Conservation (phyloP, 2,329 filamentous ascomycete species). For the Beauveria asiatica region DNA sequence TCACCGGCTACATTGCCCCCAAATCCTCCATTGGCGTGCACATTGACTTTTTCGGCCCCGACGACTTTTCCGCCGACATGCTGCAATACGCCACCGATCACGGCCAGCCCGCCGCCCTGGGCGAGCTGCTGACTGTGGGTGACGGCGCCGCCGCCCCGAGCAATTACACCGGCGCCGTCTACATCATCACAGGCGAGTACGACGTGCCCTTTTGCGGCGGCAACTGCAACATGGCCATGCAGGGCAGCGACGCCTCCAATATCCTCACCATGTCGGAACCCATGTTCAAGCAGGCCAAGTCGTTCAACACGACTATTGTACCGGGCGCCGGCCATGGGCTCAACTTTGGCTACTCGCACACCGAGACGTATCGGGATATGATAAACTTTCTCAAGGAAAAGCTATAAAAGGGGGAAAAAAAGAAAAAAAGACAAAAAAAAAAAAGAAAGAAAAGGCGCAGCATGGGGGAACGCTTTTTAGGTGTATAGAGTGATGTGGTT, state of each 20-base stretch:
- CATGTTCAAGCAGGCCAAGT: constrained; percentile 35
- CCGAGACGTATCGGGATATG: constrained; percentile 26
- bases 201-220: constrained; percentile 54
- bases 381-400: constrained; percentile 27
- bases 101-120: constrained; percentile 48
- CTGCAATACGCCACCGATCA: constrained; percentile 35
- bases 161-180: constrained; percentile 43
- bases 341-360: constrained; percentile 34
- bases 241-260: constrained; percentile 23
- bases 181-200: constrained; percentile 45
- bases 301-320: constrained; percentile 47
- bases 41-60: constrained; percentile 43
- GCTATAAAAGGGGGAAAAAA: constrained; percentile 9
- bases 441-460: no score
- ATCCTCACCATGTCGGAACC: constrained; percentile 33
- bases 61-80: constrained; percentile 46
- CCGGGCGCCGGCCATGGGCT: constrained; percentile 42
- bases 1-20: constrained; percentile 45
- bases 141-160: constrained; percentile 25
- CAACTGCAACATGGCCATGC: constrained; percentile 42
- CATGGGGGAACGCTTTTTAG: no score
- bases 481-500: not conserved
- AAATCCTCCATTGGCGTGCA: constrained; percentile 40
- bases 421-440: no score
- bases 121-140: constrained; percentile 50